phyloP scores from a whole-genome alignment of 2,329 filamentous ascomycete genomes.

The Ophiosphaerella herpotricha region DNA sequence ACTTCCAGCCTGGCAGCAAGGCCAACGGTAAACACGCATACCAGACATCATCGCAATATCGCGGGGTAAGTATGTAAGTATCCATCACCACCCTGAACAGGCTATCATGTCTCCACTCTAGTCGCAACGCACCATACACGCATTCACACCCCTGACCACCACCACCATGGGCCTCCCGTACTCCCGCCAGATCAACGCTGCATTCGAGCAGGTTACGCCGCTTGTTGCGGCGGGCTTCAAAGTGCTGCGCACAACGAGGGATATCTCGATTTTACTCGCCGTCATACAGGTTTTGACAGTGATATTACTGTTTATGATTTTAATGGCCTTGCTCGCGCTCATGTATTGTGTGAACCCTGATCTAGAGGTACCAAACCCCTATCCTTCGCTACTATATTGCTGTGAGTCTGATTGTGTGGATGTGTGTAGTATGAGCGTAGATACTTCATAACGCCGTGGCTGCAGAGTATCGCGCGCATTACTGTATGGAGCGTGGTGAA shows the following conservation, averaged over 20 bases:
- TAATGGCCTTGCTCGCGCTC: constrained; percentile 46
- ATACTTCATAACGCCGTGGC: constrained; percentile 49
- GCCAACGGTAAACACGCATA: constrained; percentile 1
- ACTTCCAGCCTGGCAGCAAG: constrained; percentile 4
- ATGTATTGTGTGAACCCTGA: constrained; percentile 56
- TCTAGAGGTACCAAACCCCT: constrained; percentile 39
- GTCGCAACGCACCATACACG: not conserved
- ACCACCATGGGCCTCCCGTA: constrained; percentile 58
- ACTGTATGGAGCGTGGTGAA: constrained; percentile 23
- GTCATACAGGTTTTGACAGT: constrained; percentile 54
- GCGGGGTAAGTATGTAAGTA: not conserved
- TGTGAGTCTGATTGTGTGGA: not conserved
- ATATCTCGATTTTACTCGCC: constrained; percentile 56
- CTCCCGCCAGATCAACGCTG: constrained; percentile 56
- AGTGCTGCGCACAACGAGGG: constrained; percentile 55
- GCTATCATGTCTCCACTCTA: not conserved
- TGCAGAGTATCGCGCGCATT: constrained; percentile 40
- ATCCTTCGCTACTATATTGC: not conserved
- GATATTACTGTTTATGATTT: constrained; percentile 47
- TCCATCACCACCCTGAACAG: not conserved
- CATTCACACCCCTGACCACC: not conserved
- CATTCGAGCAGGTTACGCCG: constrained; percentile 59
- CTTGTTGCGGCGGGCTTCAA: constrained; percentile 56
- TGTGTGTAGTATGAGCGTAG: constrained; percentile 40
- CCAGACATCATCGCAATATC: not conserved